Evolutionary conservation across 2,329 filamentous ascomycete genomes (phyloP).

Genomic region (Aplosporella prunicola): DNA sequence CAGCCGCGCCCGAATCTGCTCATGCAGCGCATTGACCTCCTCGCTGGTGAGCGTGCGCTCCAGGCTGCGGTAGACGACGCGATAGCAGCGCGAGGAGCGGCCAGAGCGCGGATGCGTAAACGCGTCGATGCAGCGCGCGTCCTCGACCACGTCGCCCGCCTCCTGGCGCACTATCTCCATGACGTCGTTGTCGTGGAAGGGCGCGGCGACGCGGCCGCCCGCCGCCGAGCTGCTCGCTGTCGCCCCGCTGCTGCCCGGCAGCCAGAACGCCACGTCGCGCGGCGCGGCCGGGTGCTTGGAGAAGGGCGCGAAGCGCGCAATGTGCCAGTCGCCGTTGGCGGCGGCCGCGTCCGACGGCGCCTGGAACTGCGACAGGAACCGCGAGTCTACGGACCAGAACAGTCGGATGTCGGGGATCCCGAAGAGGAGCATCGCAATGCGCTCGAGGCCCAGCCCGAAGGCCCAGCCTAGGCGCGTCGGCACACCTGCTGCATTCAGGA

Average conservation of each 20-base stretch:
- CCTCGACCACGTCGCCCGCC: slow-evolving; percentile 76
- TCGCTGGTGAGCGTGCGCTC: slow-evolving; percentile 81
- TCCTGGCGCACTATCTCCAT: slow-evolving; percentile 89
- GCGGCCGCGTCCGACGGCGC: slow-evolving; percentile 19
- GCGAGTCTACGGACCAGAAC: slow-evolving; percentile 81
- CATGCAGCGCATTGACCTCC: slow-evolving; percentile 70
- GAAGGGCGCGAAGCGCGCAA: slow-evolving; percentile 69
- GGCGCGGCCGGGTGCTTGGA: slow-evolving; percentile 84
- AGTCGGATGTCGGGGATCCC: slow-evolving; percentile 91
- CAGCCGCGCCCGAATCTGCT: slow-evolving; percentile 54
- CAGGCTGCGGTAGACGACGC: slow-evolving; percentile 86
- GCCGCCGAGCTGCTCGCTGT: slow-evolving; percentile 17
- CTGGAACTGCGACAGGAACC: slow-evolving; percentile 79
- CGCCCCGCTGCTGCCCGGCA: slow-evolving; percentile 33
- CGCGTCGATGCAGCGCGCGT: slow-evolving; percentile 73
- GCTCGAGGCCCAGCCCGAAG: slow-evolving; percentile 86
- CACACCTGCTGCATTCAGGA: slow-evolving; percentile 68
- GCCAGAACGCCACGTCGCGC: slow-evolving; percentile 93
- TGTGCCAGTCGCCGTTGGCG: slow-evolving; percentile 14
- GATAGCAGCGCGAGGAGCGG: slow-evolving; percentile 77
- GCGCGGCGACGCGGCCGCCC: slow-evolving; percentile 25
- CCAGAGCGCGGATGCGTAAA: slow-evolving; percentile 83
- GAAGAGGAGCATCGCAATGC: slow-evolving; percentile 96
- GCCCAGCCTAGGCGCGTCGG: slow-evolving; percentile 80
- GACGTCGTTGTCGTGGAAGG: slow-evolving; percentile 87